Base-by-base conservation (phyloP, 306 rosid genomes). In the Vigna hirtella region DNA sequence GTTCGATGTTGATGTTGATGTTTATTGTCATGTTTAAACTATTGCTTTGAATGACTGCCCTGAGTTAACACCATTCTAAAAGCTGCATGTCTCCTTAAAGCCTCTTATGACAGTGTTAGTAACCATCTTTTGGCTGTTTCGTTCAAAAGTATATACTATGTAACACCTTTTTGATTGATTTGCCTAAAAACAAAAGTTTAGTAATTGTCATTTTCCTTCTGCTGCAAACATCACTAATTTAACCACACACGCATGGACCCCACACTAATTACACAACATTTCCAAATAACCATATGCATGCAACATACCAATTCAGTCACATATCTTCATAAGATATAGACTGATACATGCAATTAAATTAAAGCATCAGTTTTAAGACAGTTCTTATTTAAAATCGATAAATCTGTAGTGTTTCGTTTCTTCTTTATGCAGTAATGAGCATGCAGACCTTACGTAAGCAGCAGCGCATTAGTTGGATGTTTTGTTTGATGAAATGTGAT, bases 71-170 rank as follows among this genome's bases (percentile, higher is more conserved):
- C 64, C 81, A 20, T 57, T 66, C 16, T 48, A 68, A 79, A 72
- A 72, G 80, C 36, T 47, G 49, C 51, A 49, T 76, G 81, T 76
- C 84, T 85, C 81, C 88, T 66, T 68, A 81, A 71, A 59, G 82
- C 77, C 47, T 18, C 76, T 73, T 59, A 17, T 30, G 40, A 43
- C 52, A 71, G 53, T 72, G 63, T 34, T 69, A 22, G 34, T 77
- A 18, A 65, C 68, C 47, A 75, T 75, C 72, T 79, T 73, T 85
- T 49, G 74, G 73, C 61, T 75, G 74, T 82, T 64, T 32, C 68
- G 22, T 36, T 61, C 73, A 49, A 40, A 79, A 74, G 73, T 24
- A 62, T 52, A 45, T 17, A 14, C 72, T 77, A 56, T 73, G 62
- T 6, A 32, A 49, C 43, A 32, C 47, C 71, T 66, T 71, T 70